Evolutionary conservation across 805 yeast genomes (phyloP).

Genomic region (Pichia cephalocereana): DNA sequence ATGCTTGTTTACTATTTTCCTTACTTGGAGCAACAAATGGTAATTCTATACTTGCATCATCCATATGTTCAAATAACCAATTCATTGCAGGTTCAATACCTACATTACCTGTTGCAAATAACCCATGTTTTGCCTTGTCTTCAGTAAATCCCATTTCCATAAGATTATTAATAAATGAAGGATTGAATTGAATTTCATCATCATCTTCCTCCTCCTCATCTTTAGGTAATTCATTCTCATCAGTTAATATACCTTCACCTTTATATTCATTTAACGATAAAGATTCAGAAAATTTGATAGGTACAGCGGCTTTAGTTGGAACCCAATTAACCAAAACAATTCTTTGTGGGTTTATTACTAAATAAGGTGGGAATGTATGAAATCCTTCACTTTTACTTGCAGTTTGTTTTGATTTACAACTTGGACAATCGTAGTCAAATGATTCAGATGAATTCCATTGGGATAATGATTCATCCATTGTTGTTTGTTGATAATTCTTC

Average conservation of each 20-base stretch:
- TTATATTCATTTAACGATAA: slow-evolving; percentile 36
- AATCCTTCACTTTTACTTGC: slow-evolving; percentile 41
- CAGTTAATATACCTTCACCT: slow-evolving; percentile 33
- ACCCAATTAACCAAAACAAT: slow-evolving; percentile 84
- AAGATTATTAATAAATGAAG: slow-evolving; percentile 44
- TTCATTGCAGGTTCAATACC: slow-evolving; percentile 69
- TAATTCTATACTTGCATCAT: slow-evolving; percentile 67
- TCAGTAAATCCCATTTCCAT: slow-evolving; percentile 84
- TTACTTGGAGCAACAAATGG: slow-evolving; percentile 35
- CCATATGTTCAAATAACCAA: slow-evolving; percentile 86
- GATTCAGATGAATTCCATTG: slow-evolving; percentile 38
- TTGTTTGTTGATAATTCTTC: slow-evolving; percentile 39
- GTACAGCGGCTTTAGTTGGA: slow-evolving; percentile 73
- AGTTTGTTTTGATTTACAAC: slow-evolving; percentile 32
- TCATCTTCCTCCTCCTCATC: slow-evolving; percentile 21
- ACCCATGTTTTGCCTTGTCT: slow-evolving; percentile 54
- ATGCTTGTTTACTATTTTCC: slow-evolving; percentile 2
- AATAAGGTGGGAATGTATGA: slow-evolving; percentile 56
- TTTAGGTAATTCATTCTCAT: slow-evolving; percentile 31
- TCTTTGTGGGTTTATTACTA: slow-evolving; percentile 68
- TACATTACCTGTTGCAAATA: slow-evolving; percentile 62
- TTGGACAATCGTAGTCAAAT: slow-evolving; percentile 56
- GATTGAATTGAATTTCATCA: slow-evolving; percentile 34
- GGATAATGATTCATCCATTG: slow-evolving; percentile 41
- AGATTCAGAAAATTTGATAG: slow-evolving; percentile 38